Conservation (phyloP, 2,329 filamentous ascomycete species). For the Fusarium abutilonis region DNA sequence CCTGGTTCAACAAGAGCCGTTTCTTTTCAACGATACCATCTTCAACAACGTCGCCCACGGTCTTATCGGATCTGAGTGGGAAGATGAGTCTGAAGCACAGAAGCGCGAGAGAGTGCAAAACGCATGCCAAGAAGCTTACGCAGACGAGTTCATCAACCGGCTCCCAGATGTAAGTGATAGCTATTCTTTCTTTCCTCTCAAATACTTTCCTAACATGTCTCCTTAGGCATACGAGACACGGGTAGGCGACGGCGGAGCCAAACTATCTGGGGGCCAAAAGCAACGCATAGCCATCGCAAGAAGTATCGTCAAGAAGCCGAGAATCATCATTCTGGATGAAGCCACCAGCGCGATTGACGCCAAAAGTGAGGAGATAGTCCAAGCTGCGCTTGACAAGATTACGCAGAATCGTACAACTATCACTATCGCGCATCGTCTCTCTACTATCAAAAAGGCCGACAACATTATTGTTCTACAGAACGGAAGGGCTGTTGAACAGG, state of each 20-base stretch:
- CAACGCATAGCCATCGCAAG: constrained; percentile 66
- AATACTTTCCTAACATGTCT: not conserved
- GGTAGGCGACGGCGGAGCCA: constrained; percentile 66
- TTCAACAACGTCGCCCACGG: constrained; percentile 60
- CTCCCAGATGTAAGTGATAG: constrained; percentile 53
- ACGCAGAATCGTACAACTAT: constrained; percentile 66
- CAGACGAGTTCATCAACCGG: constrained; percentile 62
- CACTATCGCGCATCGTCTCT: constrained; percentile 70
- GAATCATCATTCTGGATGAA: constrained; percentile 73
- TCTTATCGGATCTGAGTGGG: constrained; percentile 51
- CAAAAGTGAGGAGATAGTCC: constrained; percentile 55
- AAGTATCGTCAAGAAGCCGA: constrained; percentile 62
- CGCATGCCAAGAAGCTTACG: constrained; percentile 63
- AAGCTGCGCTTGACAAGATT: constrained; percentile 53
- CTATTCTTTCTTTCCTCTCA: constrained; percentile 14
- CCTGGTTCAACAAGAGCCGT: constrained; percentile 65
- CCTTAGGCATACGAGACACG: constrained; percentile 57
- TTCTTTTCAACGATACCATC: constrained; percentile 62
- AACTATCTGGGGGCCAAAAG: constrained; percentile 64
- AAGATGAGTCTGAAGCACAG: constrained; percentile 51
- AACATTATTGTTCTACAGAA: constrained; percentile 72
- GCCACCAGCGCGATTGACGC: constrained; percentile 66
- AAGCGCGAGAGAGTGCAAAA: constrained; percentile 55
- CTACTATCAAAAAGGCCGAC: constrained; percentile 69
- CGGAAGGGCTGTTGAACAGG: constrained; percentile 69